A percentile compares a stretch with the other conserved stretches of the same genome.
Conservation (phyloP, 192 early-diverging fungal genomes). For the Obelidium mucronatum region DNA sequence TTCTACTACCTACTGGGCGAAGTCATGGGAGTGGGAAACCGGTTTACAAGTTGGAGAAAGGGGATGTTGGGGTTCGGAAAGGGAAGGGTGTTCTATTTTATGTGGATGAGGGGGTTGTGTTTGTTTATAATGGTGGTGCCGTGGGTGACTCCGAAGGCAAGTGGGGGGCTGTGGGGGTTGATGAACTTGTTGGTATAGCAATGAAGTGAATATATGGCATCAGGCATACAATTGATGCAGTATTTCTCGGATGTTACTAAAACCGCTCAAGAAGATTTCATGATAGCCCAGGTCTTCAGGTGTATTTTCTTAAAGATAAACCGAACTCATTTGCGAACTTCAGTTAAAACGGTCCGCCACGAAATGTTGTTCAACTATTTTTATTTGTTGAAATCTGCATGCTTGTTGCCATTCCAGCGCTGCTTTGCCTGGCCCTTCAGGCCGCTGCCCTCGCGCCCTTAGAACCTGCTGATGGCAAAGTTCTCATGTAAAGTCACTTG, state of each 20-base stretch:
- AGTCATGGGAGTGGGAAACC: constrained; percentile 64
- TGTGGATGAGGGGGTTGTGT: constrained; percentile 71
- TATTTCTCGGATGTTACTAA: no score
- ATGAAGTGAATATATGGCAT: neutral
- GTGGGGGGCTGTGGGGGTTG: constrained; percentile 65
- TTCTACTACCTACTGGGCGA: constrained; percentile 59
- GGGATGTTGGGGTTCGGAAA: constrained; percentile 40
- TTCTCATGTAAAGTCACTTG: neutral
- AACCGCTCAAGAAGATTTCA: no score
- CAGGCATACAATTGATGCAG: no score
- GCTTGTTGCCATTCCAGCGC: neutral
- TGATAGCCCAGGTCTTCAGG: no score
- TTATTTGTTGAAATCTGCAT: no score
- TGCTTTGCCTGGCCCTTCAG: neutral
- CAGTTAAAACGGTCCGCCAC: no score
- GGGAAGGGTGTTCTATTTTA: constrained; percentile 61
- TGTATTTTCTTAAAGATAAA: no score
- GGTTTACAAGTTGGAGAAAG: constrained; percentile 62
- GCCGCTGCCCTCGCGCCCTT: constrained; percentile 11
- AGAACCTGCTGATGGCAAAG: constrained; percentile 16
- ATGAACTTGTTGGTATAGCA: constrained; percentile 58
- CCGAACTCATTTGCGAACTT: no score
- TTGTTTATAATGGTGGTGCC: constrained; percentile 44
- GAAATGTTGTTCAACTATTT: no score
- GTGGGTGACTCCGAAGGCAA: constrained; percentile 47